phyloP scores from a whole-genome alignment of 495 filamentous ascomycete genomes.

The Aspergillus panamensis region DNA sequence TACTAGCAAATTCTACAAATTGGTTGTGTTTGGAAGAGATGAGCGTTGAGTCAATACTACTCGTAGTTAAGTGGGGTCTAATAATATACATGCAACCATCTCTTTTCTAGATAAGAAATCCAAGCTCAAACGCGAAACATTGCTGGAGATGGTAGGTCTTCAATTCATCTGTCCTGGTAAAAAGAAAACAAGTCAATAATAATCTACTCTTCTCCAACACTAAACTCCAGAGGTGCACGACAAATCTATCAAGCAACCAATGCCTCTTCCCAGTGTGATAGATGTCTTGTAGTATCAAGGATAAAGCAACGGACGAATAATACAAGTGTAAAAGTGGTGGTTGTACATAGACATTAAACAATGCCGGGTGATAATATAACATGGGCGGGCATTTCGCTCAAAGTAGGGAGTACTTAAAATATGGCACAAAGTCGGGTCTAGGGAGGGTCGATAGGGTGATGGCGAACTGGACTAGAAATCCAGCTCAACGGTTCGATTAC shows the following conservation, averaged over 20 bases:
- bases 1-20: too few species aligned
- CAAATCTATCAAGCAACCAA: background rate
- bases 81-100: too few species aligned
- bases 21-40: too few species aligned
- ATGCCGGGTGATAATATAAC: background rate
- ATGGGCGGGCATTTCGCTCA: background rate
- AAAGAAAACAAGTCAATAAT: too few species aligned
- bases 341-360: background rate
- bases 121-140: too few species aligned
- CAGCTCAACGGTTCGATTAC: background rate
- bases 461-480: background rate
- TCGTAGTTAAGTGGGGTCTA: too few species aligned
- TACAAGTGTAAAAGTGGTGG: background rate
- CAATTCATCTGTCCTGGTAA: too few species aligned
- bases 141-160: too few species aligned
- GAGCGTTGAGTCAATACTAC: too few species aligned
- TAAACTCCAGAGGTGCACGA: background rate
- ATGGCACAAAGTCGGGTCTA: background rate
- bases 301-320: background rate
- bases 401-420: background rate
- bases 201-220: background rate
- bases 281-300: background rate
- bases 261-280: background rate
- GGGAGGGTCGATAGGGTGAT: background rate
- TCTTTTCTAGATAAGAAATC: too few species aligned